These are phyloP conservation scores for Fusarium albosuccineum DNA, from an alignment of 2,329 filamentous ascomycete genomes.

Conservation along the genomic window DNA sequence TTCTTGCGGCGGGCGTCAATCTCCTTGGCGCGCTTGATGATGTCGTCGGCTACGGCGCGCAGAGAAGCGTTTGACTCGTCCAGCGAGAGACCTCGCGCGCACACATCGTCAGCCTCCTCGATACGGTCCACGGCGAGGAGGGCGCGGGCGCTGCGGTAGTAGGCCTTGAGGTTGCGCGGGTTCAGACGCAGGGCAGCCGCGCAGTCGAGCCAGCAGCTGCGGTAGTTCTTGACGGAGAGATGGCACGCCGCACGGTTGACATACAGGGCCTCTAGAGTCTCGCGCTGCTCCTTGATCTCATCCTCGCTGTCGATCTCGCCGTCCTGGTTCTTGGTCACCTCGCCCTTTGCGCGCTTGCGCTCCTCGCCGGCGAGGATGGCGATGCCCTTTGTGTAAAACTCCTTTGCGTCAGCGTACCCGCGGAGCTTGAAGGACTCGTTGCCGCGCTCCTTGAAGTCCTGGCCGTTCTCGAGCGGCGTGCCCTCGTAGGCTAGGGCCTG, in stretches of 20 bases:
- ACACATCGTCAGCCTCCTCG: slow-evolving; percentile 84
- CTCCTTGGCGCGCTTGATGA: slow-evolving; percentile 68
- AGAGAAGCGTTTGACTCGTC: slow-evolving; percentile 79
- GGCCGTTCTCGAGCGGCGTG: slow-evolving; percentile 83
- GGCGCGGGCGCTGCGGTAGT: slow-evolving; percentile 85
- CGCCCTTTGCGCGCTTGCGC: slow-evolving; percentile 61
- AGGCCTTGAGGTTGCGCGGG: slow-evolving; percentile 86
- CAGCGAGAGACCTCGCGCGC: slow-evolving; percentile 77
- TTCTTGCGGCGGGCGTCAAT: slow-evolving; percentile 67
- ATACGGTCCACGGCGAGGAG: slow-evolving; percentile 84
- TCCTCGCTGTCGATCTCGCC: slow-evolving; percentile 60
- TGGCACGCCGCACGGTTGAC: slow-evolving; percentile 93
- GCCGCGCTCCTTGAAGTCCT: slow-evolving; percentile 90
- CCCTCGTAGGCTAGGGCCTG: slow-evolving; percentile 94
- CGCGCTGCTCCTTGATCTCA: slow-evolving; percentile 70
- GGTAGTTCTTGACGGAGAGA: slow-evolving; percentile 88
- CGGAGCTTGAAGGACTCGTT: slow-evolving; percentile 86
- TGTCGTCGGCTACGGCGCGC: slow-evolving; percentile 70
- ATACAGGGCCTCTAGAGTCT: slow-evolving; percentile 80
- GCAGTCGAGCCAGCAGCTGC: slow-evolving; percentile 88
- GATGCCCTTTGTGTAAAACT: slow-evolving; percentile 93
- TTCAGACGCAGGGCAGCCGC: slow-evolving; percentile 84
- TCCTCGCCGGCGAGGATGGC: slow-evolving; percentile 76
- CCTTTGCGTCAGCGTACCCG: slow-evolving; percentile 84
- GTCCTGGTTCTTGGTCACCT: slow-evolving; percentile 48